Conservation (phyloP, 768 basidiomycete genomes). For the Krasilnikovozyma curviuscula region DNA sequence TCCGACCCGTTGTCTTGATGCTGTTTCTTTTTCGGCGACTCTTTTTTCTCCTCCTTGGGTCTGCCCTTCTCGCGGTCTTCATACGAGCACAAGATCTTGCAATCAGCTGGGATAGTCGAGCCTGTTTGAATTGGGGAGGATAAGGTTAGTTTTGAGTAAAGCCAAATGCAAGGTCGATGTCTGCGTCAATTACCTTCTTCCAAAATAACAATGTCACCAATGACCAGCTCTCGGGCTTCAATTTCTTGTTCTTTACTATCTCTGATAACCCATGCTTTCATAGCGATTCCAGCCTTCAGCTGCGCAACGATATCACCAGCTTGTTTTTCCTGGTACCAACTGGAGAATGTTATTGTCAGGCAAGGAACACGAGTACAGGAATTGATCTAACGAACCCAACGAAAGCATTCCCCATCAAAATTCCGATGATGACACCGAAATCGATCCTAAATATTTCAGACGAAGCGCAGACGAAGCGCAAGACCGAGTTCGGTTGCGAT, state of each 20-base stretch:
- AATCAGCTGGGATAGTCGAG: constrained; percentile 33
- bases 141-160: neutral
- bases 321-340: constrained; percentile 36
- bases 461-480: neutral
- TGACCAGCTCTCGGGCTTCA: constrained; percentile 32
- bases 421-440: neutral
- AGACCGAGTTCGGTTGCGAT: too few species aligned
- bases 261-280: constrained; percentile 30
- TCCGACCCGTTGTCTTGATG: constrained; percentile 9
- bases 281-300: constrained; percentile 34
- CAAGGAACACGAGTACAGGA: too few species aligned
- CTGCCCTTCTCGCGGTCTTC: constrained; percentile 30
- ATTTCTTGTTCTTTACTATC: constrained; percentile 31
- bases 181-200: neutral
- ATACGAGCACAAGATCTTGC: constrained; percentile 19
- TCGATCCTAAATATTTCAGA: neutral
- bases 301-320: constrained; percentile 35
- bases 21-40: neutral
- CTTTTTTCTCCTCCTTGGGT: constrained; percentile 10
- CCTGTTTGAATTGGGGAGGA: constrained; percentile 33
- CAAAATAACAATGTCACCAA: constrained; percentile 29
- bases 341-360: too few species aligned
- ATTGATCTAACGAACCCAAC: too few species aligned
- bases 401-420: neutral
- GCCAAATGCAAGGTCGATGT: neutral